A percentile compares a stretch with the other conserved stretches of the same genome.
Conservation (phyloP, 805 yeast species). For the Peterozyma toletana region DNA sequence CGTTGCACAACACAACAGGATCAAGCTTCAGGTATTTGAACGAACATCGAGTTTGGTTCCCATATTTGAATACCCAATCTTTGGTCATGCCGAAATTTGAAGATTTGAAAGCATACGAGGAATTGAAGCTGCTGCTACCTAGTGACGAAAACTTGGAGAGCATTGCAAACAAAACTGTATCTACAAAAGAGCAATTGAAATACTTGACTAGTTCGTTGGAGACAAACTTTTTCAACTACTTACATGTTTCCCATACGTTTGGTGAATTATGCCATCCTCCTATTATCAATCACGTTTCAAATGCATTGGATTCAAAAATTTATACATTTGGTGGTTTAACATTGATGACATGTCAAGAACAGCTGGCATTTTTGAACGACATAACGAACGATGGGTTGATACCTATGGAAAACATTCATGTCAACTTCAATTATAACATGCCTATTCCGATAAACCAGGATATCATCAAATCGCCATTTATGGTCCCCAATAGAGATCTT, state of each 20-base stretch:
- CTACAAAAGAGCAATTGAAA: constrained; percentile 4
- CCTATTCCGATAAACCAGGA: constrained; percentile 37
- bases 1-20: constrained; percentile 1
- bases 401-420: constrained; percentile 22
- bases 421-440: constrained; percentile 26
- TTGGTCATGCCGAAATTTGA: constrained; percentile 3
- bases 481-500: constrained; percentile 29
- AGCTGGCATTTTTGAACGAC: constrained; percentile 14
- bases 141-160: neutral
- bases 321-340: constrained; percentile 40
- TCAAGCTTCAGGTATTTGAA: constrained; percentile 2
- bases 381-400: constrained; percentile 23
- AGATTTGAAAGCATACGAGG: neutral
- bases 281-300: constrained; percentile 34
- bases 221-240: constrained; percentile 12
- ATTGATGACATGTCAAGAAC: constrained; percentile 14
- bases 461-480: constrained; percentile 33
- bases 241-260: constrained; percentile 26
- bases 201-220: constrained; percentile 5
- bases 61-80: constrained; percentile 5
- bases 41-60: constrained; percentile 8
- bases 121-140: neutral
- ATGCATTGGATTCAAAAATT: constrained; percentile 28
- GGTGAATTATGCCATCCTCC: constrained; percentile 34
- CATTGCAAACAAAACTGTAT: constrained; percentile 2